These are phyloP conservation scores for Podaxis pistillaris DNA, from an alignment of 768 basidiomycete species.

Conservation along the genomic window DNA sequence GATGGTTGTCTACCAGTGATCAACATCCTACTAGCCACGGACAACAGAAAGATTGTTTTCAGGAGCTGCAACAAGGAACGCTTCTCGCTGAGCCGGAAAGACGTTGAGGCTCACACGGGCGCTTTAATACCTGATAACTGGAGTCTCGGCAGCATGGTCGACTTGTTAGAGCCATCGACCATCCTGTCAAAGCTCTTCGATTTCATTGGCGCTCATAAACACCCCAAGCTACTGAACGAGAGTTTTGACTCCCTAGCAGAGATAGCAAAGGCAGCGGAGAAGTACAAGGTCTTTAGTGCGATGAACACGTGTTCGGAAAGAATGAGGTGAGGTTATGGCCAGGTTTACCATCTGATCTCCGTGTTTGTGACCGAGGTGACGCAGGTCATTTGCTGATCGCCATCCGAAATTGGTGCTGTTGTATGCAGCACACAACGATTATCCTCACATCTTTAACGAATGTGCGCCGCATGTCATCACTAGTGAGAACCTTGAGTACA, in stretches of 20 bases:
- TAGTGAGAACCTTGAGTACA: constrained; percentile 4
- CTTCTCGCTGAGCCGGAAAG: constrained; percentile 14
- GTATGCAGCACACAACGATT: constrained; percentile 9
- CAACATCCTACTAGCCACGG: background rate
- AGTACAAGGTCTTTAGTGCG: constrained; percentile 14
- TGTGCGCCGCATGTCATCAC: constrained; percentile 5
- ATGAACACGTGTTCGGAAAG: constrained; percentile 16
- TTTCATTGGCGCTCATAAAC: constrained; percentile 16
- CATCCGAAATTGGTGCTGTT: constrained; percentile 7
- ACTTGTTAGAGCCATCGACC: constrained; percentile 13
- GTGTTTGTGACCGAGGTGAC: background rate
- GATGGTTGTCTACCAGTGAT: background rate
- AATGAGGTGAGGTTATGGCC: background rate
- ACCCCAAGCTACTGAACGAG: constrained; percentile 11
- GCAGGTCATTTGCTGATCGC: constrained; percentile 7
- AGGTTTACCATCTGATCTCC: no score
- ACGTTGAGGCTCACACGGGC: constrained; percentile 17
- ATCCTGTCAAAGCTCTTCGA: constrained; percentile 19
- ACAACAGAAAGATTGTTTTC: background rate
- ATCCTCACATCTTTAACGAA: constrained; percentile 8
- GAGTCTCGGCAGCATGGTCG: constrained; percentile 9
- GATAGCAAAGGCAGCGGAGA: constrained; percentile 18
- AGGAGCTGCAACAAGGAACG: constrained; percentile 2
- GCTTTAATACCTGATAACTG: constrained; percentile 18
- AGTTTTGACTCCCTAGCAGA: constrained; percentile 11